Evolutionary conservation across 1,284 basidiomycete species (phyloP).

Genomic region (Grifola frondosa): DNA sequence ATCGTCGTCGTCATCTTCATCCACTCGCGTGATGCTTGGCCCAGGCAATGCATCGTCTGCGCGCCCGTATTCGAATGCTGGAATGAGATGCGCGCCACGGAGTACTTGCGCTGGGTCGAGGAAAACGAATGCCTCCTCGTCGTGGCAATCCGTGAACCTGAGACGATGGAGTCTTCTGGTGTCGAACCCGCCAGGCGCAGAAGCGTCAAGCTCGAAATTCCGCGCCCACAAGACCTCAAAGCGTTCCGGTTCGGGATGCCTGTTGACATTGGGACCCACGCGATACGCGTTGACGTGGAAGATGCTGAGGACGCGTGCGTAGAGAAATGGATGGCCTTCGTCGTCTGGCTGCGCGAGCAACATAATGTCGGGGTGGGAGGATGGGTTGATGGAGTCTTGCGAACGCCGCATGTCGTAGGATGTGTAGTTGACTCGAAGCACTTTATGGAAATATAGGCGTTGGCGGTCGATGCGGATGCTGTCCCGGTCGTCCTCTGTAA

Average conservation of each 20-base stretch:
- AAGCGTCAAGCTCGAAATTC: conserved; percentile 30
- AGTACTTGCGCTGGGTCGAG: conserved; percentile 37
- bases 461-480: background rate
- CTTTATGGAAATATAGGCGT: background rate
- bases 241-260: conserved; percentile 3
- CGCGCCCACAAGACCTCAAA: conserved; percentile 37
- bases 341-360: conserved; percentile 7
- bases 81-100: conserved; percentile 38
- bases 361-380: conserved; percentile 26
- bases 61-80: conserved; percentile 29
- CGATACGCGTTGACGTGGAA: conserved; percentile 24
- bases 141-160: conserved; percentile 28
- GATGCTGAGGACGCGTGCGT: conserved; percentile 13
- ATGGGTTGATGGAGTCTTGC: conserved; percentile 31
- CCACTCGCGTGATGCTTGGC: conserved; percentile 20
- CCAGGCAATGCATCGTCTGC: conserved; percentile 18
- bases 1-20: background rate
- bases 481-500: too few species aligned
- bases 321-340: conserved; percentile 22
- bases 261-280: background rate
- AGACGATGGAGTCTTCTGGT: conserved; percentile 30
- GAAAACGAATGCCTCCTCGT: conserved; percentile 38
- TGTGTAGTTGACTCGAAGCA: conserved; percentile 1
- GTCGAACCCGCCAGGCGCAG: conserved; percentile 16
- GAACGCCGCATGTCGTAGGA: conserved; percentile 9